Percentiles rank a stretch among this genome's conserved stretches.
Evolutionary conservation across 805 yeast genomes (phyloP).

Genomic region (Kodamaea lidongshanica): DNA sequence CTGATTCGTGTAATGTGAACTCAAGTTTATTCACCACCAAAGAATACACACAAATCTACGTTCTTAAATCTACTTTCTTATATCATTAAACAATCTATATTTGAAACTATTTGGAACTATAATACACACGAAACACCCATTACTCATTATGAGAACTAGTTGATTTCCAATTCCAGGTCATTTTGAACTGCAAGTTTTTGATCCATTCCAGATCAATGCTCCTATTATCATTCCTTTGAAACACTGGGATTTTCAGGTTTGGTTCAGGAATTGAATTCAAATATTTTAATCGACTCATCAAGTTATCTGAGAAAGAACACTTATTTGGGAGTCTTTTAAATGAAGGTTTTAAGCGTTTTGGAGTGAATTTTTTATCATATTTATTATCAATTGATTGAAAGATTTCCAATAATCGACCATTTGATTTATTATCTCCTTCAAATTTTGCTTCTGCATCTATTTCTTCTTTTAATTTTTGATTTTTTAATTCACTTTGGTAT

Average conservation of each 20-base stretch:
- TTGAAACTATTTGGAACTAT: too few species aligned
- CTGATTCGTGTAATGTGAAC: too few species aligned
- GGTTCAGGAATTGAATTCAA: conserved; percentile 15
- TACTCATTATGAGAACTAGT: conserved; percentile 3
- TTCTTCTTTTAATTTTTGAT: neutral
- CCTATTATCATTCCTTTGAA: conserved; percentile 7
- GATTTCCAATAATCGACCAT: conserved; percentile 14
- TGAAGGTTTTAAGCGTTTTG: conserved; percentile 8
- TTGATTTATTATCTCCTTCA: conserved; percentile 3
- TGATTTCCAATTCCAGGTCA: conserved; percentile 11
- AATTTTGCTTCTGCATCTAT: conserved; percentile 2
- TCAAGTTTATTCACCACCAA: too few species aligned
- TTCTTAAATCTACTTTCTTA: too few species aligned
- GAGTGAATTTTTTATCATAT: conserved; percentile 14
- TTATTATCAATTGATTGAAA: conserved; percentile 16
- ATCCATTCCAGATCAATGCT: conserved; percentile 12
- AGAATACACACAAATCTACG: too few species aligned
- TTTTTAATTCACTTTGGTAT: conserved; percentile 12
- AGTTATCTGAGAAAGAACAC: conserved; percentile 15
- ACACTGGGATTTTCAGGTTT: conserved; percentile 3
- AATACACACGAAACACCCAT: conserved; percentile 3
- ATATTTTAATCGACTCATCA: conserved; percentile 16
- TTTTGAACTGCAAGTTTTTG: conserved; percentile 9
- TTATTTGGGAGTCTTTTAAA: conserved; percentile 10
- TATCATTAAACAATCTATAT: too few species aligned